A percentile compares a stretch with the other conserved stretches of the same genome.
These are phyloP conservation scores for Phytophthora sansomeana DNA, from an alignment of 352 stramenopile species.

Conservation along the genomic window DNA sequence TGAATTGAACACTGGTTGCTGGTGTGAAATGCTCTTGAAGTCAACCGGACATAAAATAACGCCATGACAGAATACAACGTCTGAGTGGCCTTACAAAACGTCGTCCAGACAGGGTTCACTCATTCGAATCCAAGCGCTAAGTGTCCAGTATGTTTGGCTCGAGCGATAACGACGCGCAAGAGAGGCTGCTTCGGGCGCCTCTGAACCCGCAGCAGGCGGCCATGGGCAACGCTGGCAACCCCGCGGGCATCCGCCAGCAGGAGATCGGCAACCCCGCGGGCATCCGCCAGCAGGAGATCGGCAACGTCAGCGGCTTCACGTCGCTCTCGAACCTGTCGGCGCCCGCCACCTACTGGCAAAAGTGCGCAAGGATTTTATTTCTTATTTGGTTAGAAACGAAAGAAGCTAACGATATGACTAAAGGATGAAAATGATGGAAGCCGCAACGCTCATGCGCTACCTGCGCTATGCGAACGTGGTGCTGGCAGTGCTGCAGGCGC, in stretches of 20 bases:
- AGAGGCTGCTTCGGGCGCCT: slow-evolving; percentile 40
- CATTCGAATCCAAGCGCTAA: too few relatives aligned
- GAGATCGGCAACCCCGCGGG: too few relatives aligned
- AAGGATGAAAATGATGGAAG: slow-evolving; percentile 78
- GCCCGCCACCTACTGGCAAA: slow-evolving; percentile 51
- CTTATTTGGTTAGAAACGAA: slow-evolving; percentile 14
- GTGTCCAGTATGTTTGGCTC: slow-evolving; percentile 45
- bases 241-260: slow-evolving; percentile 36
- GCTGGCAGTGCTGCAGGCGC: slow-evolving; percentile 79
- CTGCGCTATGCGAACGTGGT: slow-evolving; percentile 87
- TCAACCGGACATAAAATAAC: too few relatives aligned
- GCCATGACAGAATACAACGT: too few relatives aligned
- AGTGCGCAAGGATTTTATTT: slow-evolving; percentile 19
- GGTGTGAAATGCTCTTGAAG: not conserved
- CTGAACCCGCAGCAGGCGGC: slow-evolving; percentile 45
- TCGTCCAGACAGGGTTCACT: too few relatives aligned
- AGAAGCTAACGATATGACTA: slow-evolving; percentile 5
- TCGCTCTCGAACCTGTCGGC: slow-evolving; percentile 42
- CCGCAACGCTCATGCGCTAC: slow-evolving; percentile 76
- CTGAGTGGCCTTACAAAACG: too few relatives aligned
- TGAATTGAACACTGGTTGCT: slow-evolving; percentile 33
- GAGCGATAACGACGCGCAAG: slow-evolving; percentile 34
- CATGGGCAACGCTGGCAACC: slow-evolving; percentile 24
- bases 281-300: too few relatives aligned
- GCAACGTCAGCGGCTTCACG: slow-evolving; percentile 40